Base-by-base conservation (phyloP, 345 rosid genomes). In the Populus simonii region DNA sequence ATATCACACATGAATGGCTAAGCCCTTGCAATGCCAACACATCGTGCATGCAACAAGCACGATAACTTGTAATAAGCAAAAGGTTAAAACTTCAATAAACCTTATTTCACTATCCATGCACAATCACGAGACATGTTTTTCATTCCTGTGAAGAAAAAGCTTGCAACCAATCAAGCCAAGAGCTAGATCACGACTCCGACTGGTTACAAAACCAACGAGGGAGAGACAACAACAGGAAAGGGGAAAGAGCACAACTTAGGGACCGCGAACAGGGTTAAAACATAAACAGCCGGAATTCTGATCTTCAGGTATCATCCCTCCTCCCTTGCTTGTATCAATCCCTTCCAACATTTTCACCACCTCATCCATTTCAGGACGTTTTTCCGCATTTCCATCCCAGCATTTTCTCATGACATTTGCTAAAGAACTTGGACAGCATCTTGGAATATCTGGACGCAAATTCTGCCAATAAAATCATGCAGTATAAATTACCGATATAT, bases 281-380 rank as follows among this genome's bases (percentile, higher is more conserved):
- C 99, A 95, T 81, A 95, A 88, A 78, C 98, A 95, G n/a, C 88
- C 82, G 0, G 86, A 27, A 12, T 71, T 68, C 77, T 91, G 90
- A 85, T 86, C 97, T 6, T 93, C 98, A 1, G 97, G 93, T 76
- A 93, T 93, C 99, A 95, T 95, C 81, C 99, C 99, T 38, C 98
- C 98, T 36, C 98, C 98, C 84, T 88, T 95, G 86, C 86, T 89
- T 3, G 98, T 93, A 88, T 95, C 90, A 29, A 95, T 73, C 5
- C 85, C 91, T 87, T 95, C 96, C 71, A 95, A 78, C 93, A 92
- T 86, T 53, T 53, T 85, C 80, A 93, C 99, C 35, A 95, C 99
- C 36, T 91, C 90, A 0, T 82, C 84, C 99, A 95, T 95, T 79
- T 93, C 99, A 1, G 92, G 97, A 31, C 99, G 92, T 66, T 87